phyloP scores from a whole-genome alignment of 768 basidiomycete species.

The Pleurotus sapidus region DNA sequence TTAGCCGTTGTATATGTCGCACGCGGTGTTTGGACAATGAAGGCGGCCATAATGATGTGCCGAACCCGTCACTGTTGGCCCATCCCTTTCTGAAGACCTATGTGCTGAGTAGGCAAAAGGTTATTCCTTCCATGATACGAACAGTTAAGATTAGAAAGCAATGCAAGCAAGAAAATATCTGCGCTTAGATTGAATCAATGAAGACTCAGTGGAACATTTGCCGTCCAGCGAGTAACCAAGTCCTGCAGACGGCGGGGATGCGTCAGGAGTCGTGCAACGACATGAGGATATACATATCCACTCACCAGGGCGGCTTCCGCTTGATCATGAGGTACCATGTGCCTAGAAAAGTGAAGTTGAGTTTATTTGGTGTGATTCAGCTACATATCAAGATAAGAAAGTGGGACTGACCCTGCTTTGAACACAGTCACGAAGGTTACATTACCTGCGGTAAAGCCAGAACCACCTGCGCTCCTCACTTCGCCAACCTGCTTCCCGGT shows the following conservation, averaged over 20 bases:
- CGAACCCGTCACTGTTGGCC: no score
- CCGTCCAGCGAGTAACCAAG: constrained; percentile 58
- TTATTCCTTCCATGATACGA: no score
- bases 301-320: constrained; percentile 80
- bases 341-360: constrained; percentile 37
- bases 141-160: no score
- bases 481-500: constrained; percentile 61
- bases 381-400: neutral
- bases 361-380: neutral
- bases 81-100: no score
- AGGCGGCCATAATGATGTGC: no score
- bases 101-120: no score
- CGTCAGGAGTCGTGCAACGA: neutral
- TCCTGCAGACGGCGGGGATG: constrained; percentile 35
- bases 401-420: constrained; percentile 73
- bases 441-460: constrained; percentile 70
- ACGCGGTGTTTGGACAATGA: no score
- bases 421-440: constrained; percentile 76
- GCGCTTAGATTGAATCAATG: neutral
- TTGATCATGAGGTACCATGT: constrained; percentile 91
- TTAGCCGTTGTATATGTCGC: no score
- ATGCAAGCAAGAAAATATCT: no score
- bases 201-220: constrained; percentile 42
- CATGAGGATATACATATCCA: constrained; percentile 1
- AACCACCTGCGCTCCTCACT: constrained; percentile 68